Conservation (phyloP, 1,284 basidiomycete species). For the Moesziomyces antarcticus region DNA sequence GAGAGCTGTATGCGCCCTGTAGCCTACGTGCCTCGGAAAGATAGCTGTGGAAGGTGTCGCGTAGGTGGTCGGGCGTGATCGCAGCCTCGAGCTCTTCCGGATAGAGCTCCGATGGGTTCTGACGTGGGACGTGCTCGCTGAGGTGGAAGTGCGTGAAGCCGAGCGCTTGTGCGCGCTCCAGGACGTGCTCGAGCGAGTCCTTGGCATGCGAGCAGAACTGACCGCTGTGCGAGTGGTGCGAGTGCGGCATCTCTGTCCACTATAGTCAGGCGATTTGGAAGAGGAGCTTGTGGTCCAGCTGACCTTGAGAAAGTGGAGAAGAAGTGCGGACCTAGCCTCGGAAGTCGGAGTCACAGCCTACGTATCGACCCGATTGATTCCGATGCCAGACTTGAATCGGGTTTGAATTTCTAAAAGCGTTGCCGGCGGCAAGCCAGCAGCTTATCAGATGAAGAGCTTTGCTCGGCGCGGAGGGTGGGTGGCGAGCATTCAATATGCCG, state of each 20-base stretch:
- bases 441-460: conserved; percentile 19
- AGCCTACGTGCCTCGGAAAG: conserved; percentile 81
- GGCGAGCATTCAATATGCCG: no score
- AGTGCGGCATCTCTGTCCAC: conserved; percentile 74
- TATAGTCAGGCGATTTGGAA: neutral
- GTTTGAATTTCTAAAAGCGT: no score
- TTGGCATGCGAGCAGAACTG: conserved; percentile 93
- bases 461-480: neutral
- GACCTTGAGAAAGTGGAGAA: neutral
- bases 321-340: neutral
- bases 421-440: neutral
- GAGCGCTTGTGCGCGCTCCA: conserved; percentile 79
- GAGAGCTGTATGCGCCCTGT: conserved; percentile 68
- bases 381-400: no score
- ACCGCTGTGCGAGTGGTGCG: conserved; percentile 93
- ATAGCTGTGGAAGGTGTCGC: conserved; percentile 76
- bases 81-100: conserved; percentile 80
- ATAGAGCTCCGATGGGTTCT: conserved; percentile 82
- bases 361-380: no score
- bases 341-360: no score
- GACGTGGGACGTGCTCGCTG: conserved; percentile 93
- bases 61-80: conserved; percentile 71
- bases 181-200: conserved; percentile 81
- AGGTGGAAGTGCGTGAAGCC: conserved; percentile 87
- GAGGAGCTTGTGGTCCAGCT: no score